These are phyloP conservation scores for Agaricales sp. DNA, from an alignment of 1,284 basidiomycete genomes.

Conservation along the genomic window DNA sequence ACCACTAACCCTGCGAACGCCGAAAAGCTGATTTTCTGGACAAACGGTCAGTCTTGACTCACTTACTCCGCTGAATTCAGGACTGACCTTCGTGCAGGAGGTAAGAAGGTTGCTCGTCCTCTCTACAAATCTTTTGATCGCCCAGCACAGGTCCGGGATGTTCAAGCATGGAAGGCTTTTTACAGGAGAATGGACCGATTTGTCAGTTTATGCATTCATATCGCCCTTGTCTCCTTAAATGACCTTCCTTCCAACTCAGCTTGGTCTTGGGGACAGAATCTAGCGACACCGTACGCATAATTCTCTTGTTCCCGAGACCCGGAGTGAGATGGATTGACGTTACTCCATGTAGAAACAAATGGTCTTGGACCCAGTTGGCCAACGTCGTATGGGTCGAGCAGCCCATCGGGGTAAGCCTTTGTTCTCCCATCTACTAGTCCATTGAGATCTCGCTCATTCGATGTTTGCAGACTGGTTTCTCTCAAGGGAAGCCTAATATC, in stretches of 20 bases:
- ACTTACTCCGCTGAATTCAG: not conserved
- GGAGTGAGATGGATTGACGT: too few relatives aligned
- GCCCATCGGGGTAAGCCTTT: conserved; percentile 46
- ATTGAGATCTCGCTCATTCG: too few relatives aligned
- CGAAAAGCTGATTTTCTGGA: conserved; percentile 72
- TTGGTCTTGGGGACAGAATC: conserved; percentile 4
- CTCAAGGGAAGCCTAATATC: conserved; percentile 61
- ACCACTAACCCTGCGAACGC: conserved; percentile 58
- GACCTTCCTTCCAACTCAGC: conserved; percentile 3
- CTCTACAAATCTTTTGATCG: too few relatives aligned
- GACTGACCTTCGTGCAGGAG: conserved; percentile 31
- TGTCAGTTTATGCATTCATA: conserved; percentile 7
- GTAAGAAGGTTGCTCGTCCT: conserved; percentile 9
- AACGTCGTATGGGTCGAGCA: conserved; percentile 79
- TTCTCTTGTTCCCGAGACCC: conserved; percentile 53
- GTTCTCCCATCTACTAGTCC: too few relatives aligned
- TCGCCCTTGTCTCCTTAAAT: not conserved
- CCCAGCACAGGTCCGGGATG: conserved; percentile 48
- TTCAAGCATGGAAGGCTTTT: conserved; percentile 65
- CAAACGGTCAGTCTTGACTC: not conserved
- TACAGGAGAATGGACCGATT: conserved; percentile 79
- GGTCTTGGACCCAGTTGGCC: conserved; percentile 75
- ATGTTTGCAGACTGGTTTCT: conserved; percentile 49
- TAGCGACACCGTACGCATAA: not conserved
- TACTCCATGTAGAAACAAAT: conserved; percentile 45